Conservation (phyloP, 225 moss, liverwort and hornwort species). For the Neckera pumila region DNA sequence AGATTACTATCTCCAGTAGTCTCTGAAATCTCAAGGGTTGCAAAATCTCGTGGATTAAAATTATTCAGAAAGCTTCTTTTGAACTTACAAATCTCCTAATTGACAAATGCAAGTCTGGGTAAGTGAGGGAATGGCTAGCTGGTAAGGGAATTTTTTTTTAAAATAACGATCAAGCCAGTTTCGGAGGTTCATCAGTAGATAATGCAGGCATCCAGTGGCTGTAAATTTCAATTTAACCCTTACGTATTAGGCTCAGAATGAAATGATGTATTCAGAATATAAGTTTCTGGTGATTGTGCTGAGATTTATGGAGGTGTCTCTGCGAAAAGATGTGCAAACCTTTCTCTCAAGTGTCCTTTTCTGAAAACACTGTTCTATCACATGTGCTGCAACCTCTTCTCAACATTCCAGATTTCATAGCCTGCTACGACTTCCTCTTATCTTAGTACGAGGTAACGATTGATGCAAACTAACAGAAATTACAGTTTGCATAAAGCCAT, state of each 20-base stretch:
- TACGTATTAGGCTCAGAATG: neutral
- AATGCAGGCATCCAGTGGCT: neutral
- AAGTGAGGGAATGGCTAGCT: neutral
- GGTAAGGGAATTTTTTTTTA: neutral
- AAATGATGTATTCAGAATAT: neutral
- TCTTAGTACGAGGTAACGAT: neutral
- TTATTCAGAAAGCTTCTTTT: neutral
- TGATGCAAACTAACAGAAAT: neutral
- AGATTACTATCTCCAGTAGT: no score
- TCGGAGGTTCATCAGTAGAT: neutral
- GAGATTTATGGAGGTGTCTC: neutral
- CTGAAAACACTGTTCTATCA: neutral
- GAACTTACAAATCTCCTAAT: neutral
- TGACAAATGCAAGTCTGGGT: neutral
- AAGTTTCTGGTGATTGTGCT: neutral
- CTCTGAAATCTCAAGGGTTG: no score
- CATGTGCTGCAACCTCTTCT: neutral
- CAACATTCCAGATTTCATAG: neutral
- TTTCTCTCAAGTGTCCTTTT: neutral
- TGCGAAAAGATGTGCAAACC: neutral
- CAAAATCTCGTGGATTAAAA: no score
- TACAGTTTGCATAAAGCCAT: neutral
- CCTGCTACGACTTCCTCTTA: neutral
- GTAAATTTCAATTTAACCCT: neutral
- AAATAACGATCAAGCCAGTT: neutral